A percentile compares a stretch with the other conserved stretches of the same genome.
These are phyloP conservation scores for Termitomyces sp. DNA, from an alignment of 768 basidiomycete species.

Conservation along the genomic window DNA sequence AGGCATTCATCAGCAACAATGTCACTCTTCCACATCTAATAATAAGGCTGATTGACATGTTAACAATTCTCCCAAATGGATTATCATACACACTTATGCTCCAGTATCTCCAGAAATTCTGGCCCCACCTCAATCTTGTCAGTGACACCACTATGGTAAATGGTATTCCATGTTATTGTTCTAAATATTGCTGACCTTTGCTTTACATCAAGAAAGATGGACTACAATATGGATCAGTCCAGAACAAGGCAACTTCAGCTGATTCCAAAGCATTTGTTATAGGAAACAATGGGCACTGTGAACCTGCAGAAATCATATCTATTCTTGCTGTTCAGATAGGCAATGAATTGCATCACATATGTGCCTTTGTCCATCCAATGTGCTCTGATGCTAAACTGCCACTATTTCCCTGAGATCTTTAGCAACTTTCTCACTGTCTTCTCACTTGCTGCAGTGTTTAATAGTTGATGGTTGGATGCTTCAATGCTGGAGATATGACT, in stretches of 20 bases:
- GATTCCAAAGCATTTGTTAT: neutral
- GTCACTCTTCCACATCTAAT: constrained; percentile 1
- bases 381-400: no score
- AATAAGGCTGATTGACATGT: neutral
- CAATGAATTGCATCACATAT: neutral
- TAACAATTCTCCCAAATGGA: neutral
- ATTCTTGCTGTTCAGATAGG: neutral
- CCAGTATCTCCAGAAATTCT: neutral
- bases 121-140: constrained; percentile 1
- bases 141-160: neutral
- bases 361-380: neutral
- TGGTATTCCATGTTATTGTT: neutral
- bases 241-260: neutral
- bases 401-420: no score
- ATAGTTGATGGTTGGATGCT: no score
- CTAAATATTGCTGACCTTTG: neutral
- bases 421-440: no score
- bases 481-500: no score
- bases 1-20: constrained; percentile 6
- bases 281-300: neutral
- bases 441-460: no score
- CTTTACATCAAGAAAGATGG: constrained; percentile 1
- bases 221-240: neutral
- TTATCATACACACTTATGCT: neutral
- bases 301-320: neutral